Evolutionary conservation across 2,329 filamentous ascomycete genomes (phyloP), one percentile per base, ranked within the genome.

Genomic region (Epichloe glyceriae): DNA sequence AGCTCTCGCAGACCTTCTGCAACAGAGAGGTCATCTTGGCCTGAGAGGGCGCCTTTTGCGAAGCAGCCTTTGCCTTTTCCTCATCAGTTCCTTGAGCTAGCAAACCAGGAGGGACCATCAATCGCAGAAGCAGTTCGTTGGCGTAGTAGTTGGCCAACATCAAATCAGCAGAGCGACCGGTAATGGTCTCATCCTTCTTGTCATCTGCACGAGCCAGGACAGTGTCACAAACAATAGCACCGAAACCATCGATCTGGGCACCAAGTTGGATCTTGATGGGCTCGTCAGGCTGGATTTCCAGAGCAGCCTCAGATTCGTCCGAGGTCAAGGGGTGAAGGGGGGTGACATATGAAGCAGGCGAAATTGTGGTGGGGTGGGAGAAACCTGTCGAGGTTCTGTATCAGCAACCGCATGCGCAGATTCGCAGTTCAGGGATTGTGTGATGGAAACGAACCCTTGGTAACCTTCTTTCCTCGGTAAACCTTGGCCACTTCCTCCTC

Each of bases 231-330:
- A 96, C 87, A 66, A 98, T 96, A 59, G 91, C 86, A 61, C 88
- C 89, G 64, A 97, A 95, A 50, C 93, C 93, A 72, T 97, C 88
- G 57, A 98, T 96, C 74, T 98, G 93, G 49, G 93, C 93, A 64
- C 93, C 93, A n/a, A 98, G 82, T 73, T 98, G 93, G 67, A 98
- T 93, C 81, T 98, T 98, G 72, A 95, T 79, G 55, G 87, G 73
- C 73, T 98, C 93, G 55, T 83, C 86, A 48, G 84, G 78, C 74
- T 95, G 87, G 61, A 98, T 78, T 63, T 83, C 82, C 46, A 79
- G 76, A 52, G 78, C 79, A 55, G 91, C 88, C 75, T 98, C 93
- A 66, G 85, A 82, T 67, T 85, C 76, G 64, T 98, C 93, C 57
- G 89, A 83, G 59, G 81, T 82, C 61, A 98, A 77, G 48, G 93